Evolutionary conservation across 1,284 basidiomycete species (phyloP), one percentile per base, ranked within the genome.

Genomic region (Marasmius oreades): DNA sequence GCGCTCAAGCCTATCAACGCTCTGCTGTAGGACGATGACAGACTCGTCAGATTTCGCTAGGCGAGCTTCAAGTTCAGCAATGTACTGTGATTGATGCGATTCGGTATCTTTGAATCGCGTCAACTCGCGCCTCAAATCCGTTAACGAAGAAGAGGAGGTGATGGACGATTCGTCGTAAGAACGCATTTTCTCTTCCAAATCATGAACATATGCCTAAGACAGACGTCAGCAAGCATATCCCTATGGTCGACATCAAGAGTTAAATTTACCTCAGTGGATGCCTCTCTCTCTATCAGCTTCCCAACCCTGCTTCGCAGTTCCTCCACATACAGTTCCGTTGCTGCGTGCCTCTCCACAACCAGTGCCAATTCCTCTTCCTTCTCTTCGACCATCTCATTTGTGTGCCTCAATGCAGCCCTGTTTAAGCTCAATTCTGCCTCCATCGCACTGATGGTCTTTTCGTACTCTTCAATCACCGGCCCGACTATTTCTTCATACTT

Each of bases 381-480:
- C 72, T 97, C 95, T 63, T 93, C 90, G 58, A 93, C 86, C 68
- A 96, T 77, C 64, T 95, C 92, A 69, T 96, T 96, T 52, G 93
- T 92, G 68, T 94, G 89, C 48, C 90, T 78, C 63, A 98, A 75
- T 16, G 95, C 94, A 1, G 92, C 93, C 59, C 92, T 85, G 63
- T 93, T 93, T 53, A 98, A 79, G 64, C 86, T 93, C 55, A 98
- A 82, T 70, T 98, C 92, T 1, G 95, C 93, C 70, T 99, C 97
- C 78, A 99, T 90, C 1, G 93, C 89, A 47, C 88, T 86, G 62
- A 99, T 95, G 1, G 95, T 94, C 79, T 96, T 95, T 76, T 99
- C 96, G 72, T 99, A 99, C 76, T 98, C 96, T 70, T 96, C 90
- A 56, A 99, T 98, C 64, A 99, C 94, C 6, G 96, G 96, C 36